A percentile compares a stretch with the other conserved stretches of the same genome.
These are phyloP conservation scores for Aspergillus funiculosus DNA, from an alignment of 495 filamentous ascomycete species.

Conservation along the genomic window DNA sequence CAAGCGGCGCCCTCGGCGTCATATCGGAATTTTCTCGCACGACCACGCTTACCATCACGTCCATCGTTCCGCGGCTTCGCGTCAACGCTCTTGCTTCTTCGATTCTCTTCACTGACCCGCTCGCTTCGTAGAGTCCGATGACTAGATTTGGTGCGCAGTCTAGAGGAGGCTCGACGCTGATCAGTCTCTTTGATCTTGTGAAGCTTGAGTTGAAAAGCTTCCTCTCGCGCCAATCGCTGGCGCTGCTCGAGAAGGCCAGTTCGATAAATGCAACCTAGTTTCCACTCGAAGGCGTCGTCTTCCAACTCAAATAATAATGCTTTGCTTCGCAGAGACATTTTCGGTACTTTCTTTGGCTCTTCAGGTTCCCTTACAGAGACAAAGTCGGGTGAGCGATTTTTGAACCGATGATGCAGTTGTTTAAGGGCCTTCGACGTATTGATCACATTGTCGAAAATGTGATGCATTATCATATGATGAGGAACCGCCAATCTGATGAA, in stretches of 20 bases:
- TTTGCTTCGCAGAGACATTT: constrained; percentile 72
- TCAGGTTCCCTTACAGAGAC: constrained; percentile 76
- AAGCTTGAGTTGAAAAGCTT: constrained; percentile 80
- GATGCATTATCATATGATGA: constrained; percentile 88
- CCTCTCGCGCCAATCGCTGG: constrained; percentile 81
- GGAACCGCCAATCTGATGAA: constrained; percentile 85
- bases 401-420: constrained; percentile 87
- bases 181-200: constrained; percentile 72
- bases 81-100: constrained; percentile 52
- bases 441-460: constrained; percentile 84
- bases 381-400: constrained; percentile 79
- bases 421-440: constrained; percentile 82
- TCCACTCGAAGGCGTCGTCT: constrained; percentile 96
- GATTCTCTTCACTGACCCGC: constrained; percentile 37
- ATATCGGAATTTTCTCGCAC: constrained; percentile 59
- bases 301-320: constrained; percentile 85
- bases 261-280: constrained; percentile 86
- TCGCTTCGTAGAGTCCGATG: constrained; percentile 42
- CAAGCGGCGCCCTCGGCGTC: constrained; percentile 67
- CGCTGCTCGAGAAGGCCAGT: constrained; percentile 80
- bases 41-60: constrained; percentile 21
- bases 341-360: constrained; percentile 77
- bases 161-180: constrained; percentile 45
- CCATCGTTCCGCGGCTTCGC: constrained; percentile 31
- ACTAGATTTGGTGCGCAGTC: constrained; percentile 49